Base-by-base conservation (phyloP, 1,139 yeast genomes). In the Pichia sp. region DNA sequence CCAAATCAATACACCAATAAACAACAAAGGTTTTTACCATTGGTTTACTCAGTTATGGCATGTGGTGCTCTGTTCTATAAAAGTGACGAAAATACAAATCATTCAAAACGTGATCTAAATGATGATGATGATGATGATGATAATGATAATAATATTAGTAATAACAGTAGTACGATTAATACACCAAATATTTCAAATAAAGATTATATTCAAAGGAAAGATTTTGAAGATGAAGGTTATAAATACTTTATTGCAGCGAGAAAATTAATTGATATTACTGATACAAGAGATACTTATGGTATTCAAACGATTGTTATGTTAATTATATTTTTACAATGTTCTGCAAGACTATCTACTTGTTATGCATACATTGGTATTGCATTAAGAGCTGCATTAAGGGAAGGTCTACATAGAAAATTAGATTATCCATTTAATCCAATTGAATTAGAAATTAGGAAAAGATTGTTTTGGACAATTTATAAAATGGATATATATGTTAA, bases 281-380 rank as follows among this genome's bases (percentile, higher is more conserved):
- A 79, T 55, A 75, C 82, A 2, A 66, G 79, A 8, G 85, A 80
- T 56, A 66, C 79, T n/a, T 78, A 76, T 58, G 78, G 83, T 25
- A 76, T 81, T 52, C 96, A 89, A 65, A 82, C 96, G 0, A 77
- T 88, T 45, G 81, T 78, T 25, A 78, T 75, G 83, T 70, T 76
- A 72, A 82, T 86, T 49, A 74, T 89, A 58, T 89, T 88, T 63
- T 70, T 89, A 48, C 96, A 89, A 67, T 88, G 96, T 63, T 85
- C 95, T 2, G 96, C 96, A 1, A 74, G 96, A 53, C 71, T 90
- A 50, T 84, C 95, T 0, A 87, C 96, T 0, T 89, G 97, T 66
- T 89, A 89, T 64, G 83, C 95, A 0, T 89, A 87, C 64, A 86
- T 88, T 56, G 96, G 97, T n/a, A 84, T 87, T 46, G 97, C 96